phyloP scores from a whole-genome alignment of 1,284 basidiomycete genomes.

The Heterobasidion irregulare region DNA sequence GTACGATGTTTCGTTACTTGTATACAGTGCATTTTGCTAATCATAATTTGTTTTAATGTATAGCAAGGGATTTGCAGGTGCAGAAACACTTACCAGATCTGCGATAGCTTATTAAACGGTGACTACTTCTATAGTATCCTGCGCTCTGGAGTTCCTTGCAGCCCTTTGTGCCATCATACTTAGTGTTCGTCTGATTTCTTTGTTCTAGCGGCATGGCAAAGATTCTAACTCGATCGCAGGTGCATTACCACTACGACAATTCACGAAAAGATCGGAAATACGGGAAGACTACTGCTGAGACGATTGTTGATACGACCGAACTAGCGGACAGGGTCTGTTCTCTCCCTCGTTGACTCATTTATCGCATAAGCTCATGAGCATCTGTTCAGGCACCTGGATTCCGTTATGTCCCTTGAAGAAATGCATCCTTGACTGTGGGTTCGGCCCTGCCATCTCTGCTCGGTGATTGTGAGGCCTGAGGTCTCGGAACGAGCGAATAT shows the following conservation, averaged over 20 bases:
- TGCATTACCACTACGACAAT: slow-evolving; percentile 59
- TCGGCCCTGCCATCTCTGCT: too few relatives aligned
- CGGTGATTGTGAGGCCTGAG: too few relatives aligned
- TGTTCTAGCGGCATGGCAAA: neutral
- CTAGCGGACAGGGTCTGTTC: slow-evolving; percentile 41
- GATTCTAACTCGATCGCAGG: slow-evolving; percentile 22
- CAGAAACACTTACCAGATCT: neutral
- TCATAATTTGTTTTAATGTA: too few relatives aligned
- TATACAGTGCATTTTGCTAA: too few relatives aligned
- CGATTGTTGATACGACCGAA: slow-evolving; percentile 54
- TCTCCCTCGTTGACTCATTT: neutral
- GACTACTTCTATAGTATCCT: slow-evolving; percentile 30
- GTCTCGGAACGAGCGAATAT: too few relatives aligned
- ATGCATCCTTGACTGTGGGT: too few relatives aligned
- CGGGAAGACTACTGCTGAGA: slow-evolving; percentile 40
- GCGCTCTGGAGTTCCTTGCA: slow-evolving; percentile 51
- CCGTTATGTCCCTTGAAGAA: slow-evolving; percentile 15
- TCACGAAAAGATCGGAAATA: slow-evolving; percentile 42
- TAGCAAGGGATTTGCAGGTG: neutral
- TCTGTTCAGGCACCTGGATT: slow-evolving; percentile 15
- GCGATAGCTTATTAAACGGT: too few relatives aligned
- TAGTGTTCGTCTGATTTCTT: slow-evolving; percentile 30
- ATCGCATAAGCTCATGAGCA: neutral
- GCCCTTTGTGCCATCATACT: slow-evolving; percentile 44
- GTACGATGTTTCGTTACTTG: slow-evolving; percentile 22